These are phyloP conservation scores for Millerozyma miso DNA, from an alignment of 805 yeast genomes.

Conservation along the genomic window DNA sequence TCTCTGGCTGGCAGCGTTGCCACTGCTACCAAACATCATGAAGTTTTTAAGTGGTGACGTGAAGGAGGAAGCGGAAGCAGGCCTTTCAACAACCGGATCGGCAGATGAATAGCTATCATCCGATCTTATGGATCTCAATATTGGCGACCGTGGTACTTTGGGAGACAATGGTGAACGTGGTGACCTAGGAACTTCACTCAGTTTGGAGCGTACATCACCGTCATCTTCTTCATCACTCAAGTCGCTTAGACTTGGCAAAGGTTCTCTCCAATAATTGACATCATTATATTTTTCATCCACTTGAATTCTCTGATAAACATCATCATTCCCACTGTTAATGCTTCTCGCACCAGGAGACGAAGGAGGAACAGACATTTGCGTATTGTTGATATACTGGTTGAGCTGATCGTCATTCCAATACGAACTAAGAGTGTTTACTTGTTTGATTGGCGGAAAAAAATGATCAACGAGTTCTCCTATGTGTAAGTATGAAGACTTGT, in stretches of 20 bases:
- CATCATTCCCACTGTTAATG: conserved; percentile 27
- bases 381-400: conserved; percentile 24
- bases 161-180: conserved; percentile 8
- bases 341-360: conserved; percentile 22
- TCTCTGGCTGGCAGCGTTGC: conserved; percentile 1
- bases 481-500: conserved; percentile 78
- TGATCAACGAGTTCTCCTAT: conserved; percentile 95
- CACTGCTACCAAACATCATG: conserved; percentile 32
- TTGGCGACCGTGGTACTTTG: not conserved
- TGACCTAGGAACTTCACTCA: conserved; percentile 13
- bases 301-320: conserved; percentile 24
- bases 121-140: conserved; percentile 3
- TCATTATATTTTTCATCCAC: conserved; percentile 71
- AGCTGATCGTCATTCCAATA: conserved; percentile 35
- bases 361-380: conserved; percentile 7
- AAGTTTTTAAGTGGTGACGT: conserved; percentile 40
- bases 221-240: conserved; percentile 42
- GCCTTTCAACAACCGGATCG: conserved; percentile 20
- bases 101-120: not conserved
- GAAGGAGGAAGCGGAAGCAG: conserved; percentile 31
- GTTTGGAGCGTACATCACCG: conserved; percentile 6
- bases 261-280: conserved; percentile 89
- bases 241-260: conserved; percentile 57
- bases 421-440: conserved; percentile 26
- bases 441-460: conserved; percentile 78